These are phyloP conservation scores for Marvania coccoides DNA, from an alignment of 139 green algal genomes.

Conservation along the genomic window DNA sequence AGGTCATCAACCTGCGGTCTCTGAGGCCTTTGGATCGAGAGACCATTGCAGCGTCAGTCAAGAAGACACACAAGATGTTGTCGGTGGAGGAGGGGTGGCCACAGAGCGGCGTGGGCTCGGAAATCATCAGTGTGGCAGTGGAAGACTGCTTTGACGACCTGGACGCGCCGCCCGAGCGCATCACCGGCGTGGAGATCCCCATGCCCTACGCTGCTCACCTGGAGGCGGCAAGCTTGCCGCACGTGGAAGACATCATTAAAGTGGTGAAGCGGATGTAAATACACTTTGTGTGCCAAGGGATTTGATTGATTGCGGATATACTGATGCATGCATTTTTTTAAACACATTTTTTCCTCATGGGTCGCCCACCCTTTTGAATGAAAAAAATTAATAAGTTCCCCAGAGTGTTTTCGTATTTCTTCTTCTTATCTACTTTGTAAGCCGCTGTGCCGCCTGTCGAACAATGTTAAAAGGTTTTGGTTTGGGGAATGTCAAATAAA, in stretches of 20 bases:
- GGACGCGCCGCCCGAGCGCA: conserved; percentile 84
- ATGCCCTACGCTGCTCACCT: conserved; percentile 96
- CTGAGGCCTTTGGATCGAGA: conserved; percentile 91
- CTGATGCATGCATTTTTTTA: no score
- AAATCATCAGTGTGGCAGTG: conserved; percentile 75
- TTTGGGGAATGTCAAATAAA: no score
- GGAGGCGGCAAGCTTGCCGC: conserved; percentile 75
- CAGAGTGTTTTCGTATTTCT: no score
- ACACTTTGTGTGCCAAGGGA: no score
- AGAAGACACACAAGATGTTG: conserved; percentile 87
- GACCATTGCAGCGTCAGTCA: conserved; percentile 70
- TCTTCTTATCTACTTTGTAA: no score
- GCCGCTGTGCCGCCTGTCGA: no score
- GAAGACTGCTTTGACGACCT: conserved; percentile 97
- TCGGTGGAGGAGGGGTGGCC: conserved; percentile 97
- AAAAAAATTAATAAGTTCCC: no score
- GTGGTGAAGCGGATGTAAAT: conserved; percentile 48
- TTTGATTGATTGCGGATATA: no score
- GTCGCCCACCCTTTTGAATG: no score
- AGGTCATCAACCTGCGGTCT: conserved; percentile 91
- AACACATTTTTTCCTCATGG: no score
- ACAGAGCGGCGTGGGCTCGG: conserved; percentile 74
- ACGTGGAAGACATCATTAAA: conserved; percentile 67
- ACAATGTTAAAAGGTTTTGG: no score
- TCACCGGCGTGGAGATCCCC: conserved; percentile 84